Base-by-base conservation (phyloP, 257 asterid genomes). In the Przewalskia tangutica region DNA sequence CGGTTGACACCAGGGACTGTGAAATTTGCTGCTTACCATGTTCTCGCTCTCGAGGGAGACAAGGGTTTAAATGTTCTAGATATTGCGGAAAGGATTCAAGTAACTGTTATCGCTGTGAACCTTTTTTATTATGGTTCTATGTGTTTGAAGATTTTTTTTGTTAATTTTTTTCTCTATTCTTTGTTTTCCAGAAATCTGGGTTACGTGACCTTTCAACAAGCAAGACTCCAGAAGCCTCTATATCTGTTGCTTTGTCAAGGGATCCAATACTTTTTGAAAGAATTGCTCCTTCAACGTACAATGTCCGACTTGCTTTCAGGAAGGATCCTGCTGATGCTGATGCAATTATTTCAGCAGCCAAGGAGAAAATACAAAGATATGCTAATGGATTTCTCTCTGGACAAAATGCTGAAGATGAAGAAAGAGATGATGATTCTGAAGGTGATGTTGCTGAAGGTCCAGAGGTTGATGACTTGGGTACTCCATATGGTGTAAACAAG, bases 201-300 rank as follows among this genome's bases (percentile, higher is more conserved):
- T 97, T 96, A 71, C 98, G 99, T 62, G 99, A 96, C 89, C 88
- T 96, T 66, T 86, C 95, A 68, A 91, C 99, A 13, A 96, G 99
- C 97, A 96, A 92, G 93, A 96, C 99, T 54, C 99, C 99, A 0
- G 99, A 94, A 88, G 99, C 99, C 62, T 96, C 99, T 80, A 94
- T 94, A 81, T 96, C 99, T 77, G 99, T 96, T 86, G 99, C 99
- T 83, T 88, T 96, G 88, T 96, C 99, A 40, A 91, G 99, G 88
- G 99, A 96, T 87, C 98, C 99, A 9, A 68, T 94, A 81, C 98
- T 96, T 81, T 96, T 96, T 77, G 99, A 96, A 88, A 96, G 99
- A 89, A 86, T 91, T 42, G 99, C 99, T 70, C 99, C 99, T 66
- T 96, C 99, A 34, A 94, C 99, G 6, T 96, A 96, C 77, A 90